Base-by-base conservation (phyloP, 208 protist genomes). In the Wallacemonas collosoma region DNA sequence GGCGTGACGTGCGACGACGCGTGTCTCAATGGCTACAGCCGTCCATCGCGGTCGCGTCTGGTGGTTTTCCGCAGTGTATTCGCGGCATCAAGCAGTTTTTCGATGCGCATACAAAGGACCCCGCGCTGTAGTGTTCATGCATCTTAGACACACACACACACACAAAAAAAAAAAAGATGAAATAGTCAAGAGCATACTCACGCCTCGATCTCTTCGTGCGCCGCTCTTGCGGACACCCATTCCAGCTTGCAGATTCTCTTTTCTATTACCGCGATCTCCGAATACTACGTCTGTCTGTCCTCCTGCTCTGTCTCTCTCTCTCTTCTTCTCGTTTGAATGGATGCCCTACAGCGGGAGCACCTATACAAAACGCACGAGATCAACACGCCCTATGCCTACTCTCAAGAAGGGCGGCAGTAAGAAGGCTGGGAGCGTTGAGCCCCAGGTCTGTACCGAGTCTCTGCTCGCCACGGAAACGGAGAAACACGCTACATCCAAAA, bases 391-490 rank as follows among this genome's bases (percentile, higher is more conserved):
- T 41, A 57, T 61, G 66, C 39, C 39, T 14, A 26, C 38, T 9
- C n/a, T 45, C 40, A 68, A 80, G 68, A 80, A 64, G 55, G 35
- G 54, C 36, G 41, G 45, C n/a, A 67, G 57, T 12, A 71, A 63
- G 39, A 66, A 72, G 47, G n/a, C 6, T 40, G 53, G 14, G 14
- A 57, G 60, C 40, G 60, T 41, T 14, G 60, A 15, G 43, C 60
- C 66, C 12, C 43, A 48, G 6, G 75, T 91, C 26, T 68, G 80
- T 43, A 93, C 81, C 45, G 92, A 95, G 67, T 93, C 83, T 26
- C 83, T 97, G 26, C 83, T 86, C 54, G 89, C 89, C 14, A 97
- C 93, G 2, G 89, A 97, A 12, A 81, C 75, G 51, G 93, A 97
- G 81, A 93, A 90, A 79, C 68, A 87, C 65, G 82, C 90, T 5